phyloP scores from a whole-genome alignment of 2,329 filamentous ascomycete species.

The Fusarium sp. region DNA sequence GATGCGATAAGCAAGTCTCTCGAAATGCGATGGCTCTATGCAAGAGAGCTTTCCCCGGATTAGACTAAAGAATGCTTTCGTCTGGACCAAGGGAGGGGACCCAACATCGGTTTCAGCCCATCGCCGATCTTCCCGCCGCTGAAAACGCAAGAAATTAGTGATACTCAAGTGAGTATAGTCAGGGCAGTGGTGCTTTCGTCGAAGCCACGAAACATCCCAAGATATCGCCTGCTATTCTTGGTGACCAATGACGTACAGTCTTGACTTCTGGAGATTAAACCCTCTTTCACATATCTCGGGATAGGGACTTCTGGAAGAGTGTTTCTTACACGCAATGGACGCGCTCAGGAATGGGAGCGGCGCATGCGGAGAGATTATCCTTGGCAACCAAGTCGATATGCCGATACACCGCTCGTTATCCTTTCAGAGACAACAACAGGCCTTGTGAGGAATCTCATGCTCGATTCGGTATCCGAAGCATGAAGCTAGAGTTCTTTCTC shows the following conservation, averaged over 20 bases:
- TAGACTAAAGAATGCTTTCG: constrained; percentile 19
- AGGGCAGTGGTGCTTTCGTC: constrained; percentile 4
- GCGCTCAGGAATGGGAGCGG: constrained; percentile 25
- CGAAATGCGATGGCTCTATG: not conserved
- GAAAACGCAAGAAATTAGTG: constrained; percentile 8
- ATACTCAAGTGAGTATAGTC: constrained; percentile 25
- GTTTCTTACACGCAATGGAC: constrained; percentile 17
- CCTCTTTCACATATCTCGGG: constrained; percentile 11
- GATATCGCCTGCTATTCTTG: constrained; percentile 10
- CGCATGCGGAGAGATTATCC: constrained; percentile 20
- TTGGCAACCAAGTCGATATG: constrained; percentile 8
- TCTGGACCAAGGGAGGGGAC: not conserved
- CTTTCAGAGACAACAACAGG: not conserved
- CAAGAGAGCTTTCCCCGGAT: constrained; percentile 9
- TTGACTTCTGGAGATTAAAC: not conserved
- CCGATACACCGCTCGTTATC: not conserved
- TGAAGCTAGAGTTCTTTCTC: not conserved
- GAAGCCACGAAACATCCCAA: constrained; percentile 16
- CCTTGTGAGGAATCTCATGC: not conserved
- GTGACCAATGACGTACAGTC: constrained; percentile 27
- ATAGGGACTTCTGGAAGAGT: constrained; percentile 3
- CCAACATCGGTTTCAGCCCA: not conserved
- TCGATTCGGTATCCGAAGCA: not conserved
- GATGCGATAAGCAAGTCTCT: not conserved
- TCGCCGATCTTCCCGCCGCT: constrained; percentile 3